Evolutionary conservation across 1,284 basidiomycete genomes (phyloP), one percentile per base, ranked within the genome.

Genomic region (Leccinum colubrinum): DNA sequence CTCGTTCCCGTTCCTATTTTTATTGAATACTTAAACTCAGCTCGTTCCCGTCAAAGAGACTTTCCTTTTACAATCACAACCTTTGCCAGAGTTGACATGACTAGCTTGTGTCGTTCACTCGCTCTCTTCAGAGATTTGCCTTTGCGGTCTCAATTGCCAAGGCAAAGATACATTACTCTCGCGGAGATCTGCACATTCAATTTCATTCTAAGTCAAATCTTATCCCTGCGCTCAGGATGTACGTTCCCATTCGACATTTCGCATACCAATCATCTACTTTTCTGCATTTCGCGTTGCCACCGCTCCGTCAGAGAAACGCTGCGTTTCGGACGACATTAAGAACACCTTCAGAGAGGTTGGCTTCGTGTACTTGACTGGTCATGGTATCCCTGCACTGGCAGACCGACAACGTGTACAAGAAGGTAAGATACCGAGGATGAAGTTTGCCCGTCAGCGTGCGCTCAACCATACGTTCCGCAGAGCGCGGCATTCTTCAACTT

Each of bases 231-330:
- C 22, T 30, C 62, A 74, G 75, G 68, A 71, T 33, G 67, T 65
- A 39, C 69, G 63, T 5, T 66, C 71, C 17, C 66, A 73, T 56
- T 68, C 70, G 17, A 67, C 73, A 17, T 84, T 84, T 68, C 75
- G 74, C 39, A 92, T 94, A 62, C 93, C 93, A 20, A 77, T 93
- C 12, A 85, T 94, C 68, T 85, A 93, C 78, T 93, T 94, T 67
- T 80, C 83, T 66, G 85, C 82, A 62, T 93, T 88, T 72, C 80
- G 83, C 59, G 67, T 76, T 39, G 79, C 85, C 2, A 72, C 76
- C 2, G 80, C 85, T 0, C 61, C 72, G 0, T 76, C 78, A 12
- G 86, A 90, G 70, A 90, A 85, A 74, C 81, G 83, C 63, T 70
- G 78, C 12, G 85, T 86, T 0, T 90, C 92, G 2, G 78, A 84